Evolutionary conservation across 306 rosid genomes (phyloP), one percentile per base, ranked within the genome.

Genomic region (Vigna radiata): DNA sequence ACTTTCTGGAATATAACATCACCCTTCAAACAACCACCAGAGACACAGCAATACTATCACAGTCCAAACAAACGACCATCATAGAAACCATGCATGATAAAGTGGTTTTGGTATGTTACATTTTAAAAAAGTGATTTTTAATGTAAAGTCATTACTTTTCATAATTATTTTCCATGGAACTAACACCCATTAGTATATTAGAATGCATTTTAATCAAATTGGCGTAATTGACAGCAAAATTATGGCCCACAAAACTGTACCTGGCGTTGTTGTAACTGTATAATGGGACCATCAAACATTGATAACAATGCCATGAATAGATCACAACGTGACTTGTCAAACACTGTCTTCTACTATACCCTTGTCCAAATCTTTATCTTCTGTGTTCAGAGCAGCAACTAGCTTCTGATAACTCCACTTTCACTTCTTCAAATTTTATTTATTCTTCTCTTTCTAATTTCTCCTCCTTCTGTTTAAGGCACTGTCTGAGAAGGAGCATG

Each of bases 201-300:
- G 3, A 9, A 41, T 41, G 46, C 46, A 41, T 39, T 52, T 52
- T 17, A 17, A 17, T 52, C 17, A 52, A 52, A 52, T 25, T 59
- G 47, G 4, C 9, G 8, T 29, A 60, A 29, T 63, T 36, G 27
- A 18, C 9, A 10, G 9, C 50, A 5, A 67, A 41, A 66, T 66
- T 19, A 65, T 8, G 17, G 10, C 2, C 31, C 39, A 59, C 70
- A 18, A 29, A 64, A 46, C 0, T n/a, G 7, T 8, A 7, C 6
- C 3, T 19, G 47, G 27, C 47, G n/a, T 7, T 33, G 46, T 16
- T 63, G 48, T n/a, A 23, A 25, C 27, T 23, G 59, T 48, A 43
- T 2, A 29, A 10, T 49, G 60, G 73, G 73, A 47, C 73, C 73
- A 6, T 18, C 56, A 36, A 44, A 48, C 44, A 21, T 68, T 48